Conservation (phyloP, 2,329 filamentous ascomycete species). For the Tolypocladium sp. region DNA sequence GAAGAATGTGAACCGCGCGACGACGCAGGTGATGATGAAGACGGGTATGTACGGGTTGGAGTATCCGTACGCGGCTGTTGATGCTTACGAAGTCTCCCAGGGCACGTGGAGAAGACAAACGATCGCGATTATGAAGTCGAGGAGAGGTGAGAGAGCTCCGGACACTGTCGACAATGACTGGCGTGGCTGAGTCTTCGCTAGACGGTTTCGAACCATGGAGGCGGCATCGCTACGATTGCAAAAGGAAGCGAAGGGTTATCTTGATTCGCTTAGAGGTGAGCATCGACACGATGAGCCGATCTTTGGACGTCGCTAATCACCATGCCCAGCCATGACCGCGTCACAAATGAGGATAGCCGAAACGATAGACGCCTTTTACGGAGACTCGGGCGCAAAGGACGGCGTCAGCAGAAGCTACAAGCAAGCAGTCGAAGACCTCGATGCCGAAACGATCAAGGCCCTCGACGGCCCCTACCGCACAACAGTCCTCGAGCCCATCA, state of each 20-base stretch:
- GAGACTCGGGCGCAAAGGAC: constrained; percentile 87
- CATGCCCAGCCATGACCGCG: constrained; percentile 79
- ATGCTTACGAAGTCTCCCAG: constrained; percentile 26
- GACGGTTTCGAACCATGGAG: constrained; percentile 96
- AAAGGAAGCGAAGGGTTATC: constrained; percentile 96
- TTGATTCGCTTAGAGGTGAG: constrained; percentile 86
- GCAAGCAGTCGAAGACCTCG: constrained; percentile 93
- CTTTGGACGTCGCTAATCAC: neutral
- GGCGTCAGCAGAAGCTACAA: constrained; percentile 96
- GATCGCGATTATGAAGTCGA: constrained; percentile 99
- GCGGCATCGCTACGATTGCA: constrained; percentile 84
- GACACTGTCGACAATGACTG: neutral
- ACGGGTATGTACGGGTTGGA: constrained; percentile 50
- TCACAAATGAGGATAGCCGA: constrained; percentile 99
- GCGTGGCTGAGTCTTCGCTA: constrained; percentile 25
- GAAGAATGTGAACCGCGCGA: constrained; percentile 97
- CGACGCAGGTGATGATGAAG: constrained; percentile 99
- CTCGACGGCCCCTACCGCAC: constrained; percentile 91
- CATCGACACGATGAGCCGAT: neutral
- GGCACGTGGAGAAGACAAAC: constrained; percentile 96
- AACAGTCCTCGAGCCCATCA: constrained; percentile 92
- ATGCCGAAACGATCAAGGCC: constrained; percentile 97
- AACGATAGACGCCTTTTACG: constrained; percentile 98
- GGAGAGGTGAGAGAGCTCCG: constrained; percentile 53
- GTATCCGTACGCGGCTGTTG: too few relatives aligned